Evolutionary conservation across 371 early-diverging fungal species (phyloP), one percentile per base, ranked within the genome.

Genomic region (Phascolomyces articulosus): DNA sequence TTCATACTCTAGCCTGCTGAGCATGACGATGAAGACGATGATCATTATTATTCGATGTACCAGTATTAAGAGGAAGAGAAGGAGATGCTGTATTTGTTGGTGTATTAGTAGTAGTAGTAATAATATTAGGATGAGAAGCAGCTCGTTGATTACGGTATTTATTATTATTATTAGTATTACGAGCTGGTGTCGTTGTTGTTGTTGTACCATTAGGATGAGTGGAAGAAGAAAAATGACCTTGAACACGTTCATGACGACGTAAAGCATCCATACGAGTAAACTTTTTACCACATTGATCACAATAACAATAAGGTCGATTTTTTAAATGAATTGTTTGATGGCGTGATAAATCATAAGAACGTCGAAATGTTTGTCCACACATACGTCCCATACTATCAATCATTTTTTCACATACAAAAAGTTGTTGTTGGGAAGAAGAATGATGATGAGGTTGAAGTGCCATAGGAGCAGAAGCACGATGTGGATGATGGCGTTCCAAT

Each of bases 201-300:
- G n/a, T n/a, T n/a, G n/a, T n/a, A n/a, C n/a, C n/a, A n/a, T n/a
- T n/a, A 31, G 60, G 44, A 20, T 44, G 27, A 27, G 60, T 27
- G 3, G 60, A 59, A 11, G 60, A 44, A 10, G 60, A 26, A 26
- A 18, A 7, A 58, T 81, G 82, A 2, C 77, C 73, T 53, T 81
- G 82, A 7, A 78, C 77, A 28, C 79, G 62, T 64, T 81, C 82
- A 66, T 81, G 82, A 27, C 82, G 69, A 41, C 82, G 69, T n/a
- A 81, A 41, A 2, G 82, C 82, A 72, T 81, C 82, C 74, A 76
- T 78, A 8, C 82, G 58, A 38, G 82, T 81, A 58, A 81, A 81
- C 41, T 69, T 74, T 64, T 78, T 81, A 44, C 78, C 77, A 63
- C 82, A 81, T 55, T 71, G 69, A 26, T 72, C 60, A 38, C 82